Conservation (phyloP, 495 filamentous ascomycete species). For the Hypoxylon lienhwacheense region DNA sequence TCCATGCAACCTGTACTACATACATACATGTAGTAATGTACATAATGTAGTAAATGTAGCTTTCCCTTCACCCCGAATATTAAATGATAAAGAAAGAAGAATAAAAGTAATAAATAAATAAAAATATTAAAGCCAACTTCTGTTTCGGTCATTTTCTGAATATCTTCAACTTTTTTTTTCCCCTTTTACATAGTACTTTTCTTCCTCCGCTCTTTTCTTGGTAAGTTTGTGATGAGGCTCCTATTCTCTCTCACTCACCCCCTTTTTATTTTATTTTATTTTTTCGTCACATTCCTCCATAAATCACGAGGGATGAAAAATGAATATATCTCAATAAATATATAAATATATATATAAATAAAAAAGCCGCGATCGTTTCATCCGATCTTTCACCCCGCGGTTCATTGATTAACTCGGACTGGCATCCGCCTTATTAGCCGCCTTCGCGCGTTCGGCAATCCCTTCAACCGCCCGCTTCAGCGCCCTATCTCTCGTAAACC, state of each 20-base stretch:
- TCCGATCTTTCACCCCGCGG: slow-evolving; percentile 28
- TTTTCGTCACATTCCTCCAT: neutral
- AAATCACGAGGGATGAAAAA: neutral
- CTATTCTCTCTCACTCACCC: too few relatives aligned
- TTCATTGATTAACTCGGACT: slow-evolving; percentile 23
- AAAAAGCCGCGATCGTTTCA: too few relatives aligned
- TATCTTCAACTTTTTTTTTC: neutral
- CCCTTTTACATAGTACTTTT: neutral
- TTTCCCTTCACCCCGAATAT: neutral
- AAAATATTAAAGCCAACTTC: too few relatives aligned
- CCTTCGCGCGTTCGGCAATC: slow-evolving; percentile 33
- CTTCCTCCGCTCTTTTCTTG: slow-evolving; percentile 10
- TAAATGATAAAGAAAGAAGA: neutral
- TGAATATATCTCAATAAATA: too few relatives aligned
- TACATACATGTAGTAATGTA: too few relatives aligned
- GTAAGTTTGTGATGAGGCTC: slow-evolving; percentile 19
- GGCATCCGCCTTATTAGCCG: slow-evolving; percentile 29
- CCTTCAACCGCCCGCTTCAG: too few relatives aligned
- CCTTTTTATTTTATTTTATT: too few relatives aligned
- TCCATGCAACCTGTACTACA: slow-evolving; percentile 3
- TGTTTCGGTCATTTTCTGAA: too few relatives aligned
- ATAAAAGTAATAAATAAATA: neutral
- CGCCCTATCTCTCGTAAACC: too few relatives aligned
- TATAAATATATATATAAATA: too few relatives aligned
- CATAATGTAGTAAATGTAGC: too few relatives aligned